phyloP scores from a whole-genome alignment of 495 filamentous ascomycete genomes.

The Hyaloscypha hepaticicola region DNA sequence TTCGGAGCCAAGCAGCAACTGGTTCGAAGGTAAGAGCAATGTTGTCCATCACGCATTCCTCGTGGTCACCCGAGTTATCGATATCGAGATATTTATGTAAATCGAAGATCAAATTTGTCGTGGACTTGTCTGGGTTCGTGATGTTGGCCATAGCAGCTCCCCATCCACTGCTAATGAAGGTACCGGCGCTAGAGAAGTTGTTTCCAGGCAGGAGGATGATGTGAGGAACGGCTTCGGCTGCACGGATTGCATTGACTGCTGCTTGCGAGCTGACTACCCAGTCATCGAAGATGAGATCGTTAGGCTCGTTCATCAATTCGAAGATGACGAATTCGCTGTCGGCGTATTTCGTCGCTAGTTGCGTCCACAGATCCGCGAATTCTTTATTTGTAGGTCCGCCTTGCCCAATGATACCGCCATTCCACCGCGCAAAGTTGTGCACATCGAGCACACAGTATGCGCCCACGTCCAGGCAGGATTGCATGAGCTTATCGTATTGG shows the following conservation, averaged over 20 bases:
- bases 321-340: constrained; percentile 49
- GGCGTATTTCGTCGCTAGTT: constrained; percentile 56
- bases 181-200: constrained; percentile 48
- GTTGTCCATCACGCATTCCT: constrained; percentile 53
- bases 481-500: constrained; percentile 55
- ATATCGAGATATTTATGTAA: constrained; percentile 57
- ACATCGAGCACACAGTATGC: constrained; percentile 59
- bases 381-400: constrained; percentile 54
- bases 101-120: constrained; percentile 54
- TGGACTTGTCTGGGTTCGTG: constrained; percentile 54
- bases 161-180: constrained; percentile 45
- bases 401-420: constrained; percentile 58
- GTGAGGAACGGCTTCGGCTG: constrained; percentile 53
- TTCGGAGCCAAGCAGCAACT: constrained; percentile 47
- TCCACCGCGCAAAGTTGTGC: constrained; percentile 62
- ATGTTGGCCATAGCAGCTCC: constrained; percentile 48
- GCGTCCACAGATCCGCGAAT: constrained; percentile 54
- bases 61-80: constrained; percentile 54
- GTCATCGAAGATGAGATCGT: constrained; percentile 31
- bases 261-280: constrained; percentile 56
- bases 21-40: constrained; percentile 46
- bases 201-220: constrained; percentile 45
- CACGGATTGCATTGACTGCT: constrained; percentile 57
- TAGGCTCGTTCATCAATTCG: constrained; percentile 65
- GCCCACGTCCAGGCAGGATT: constrained; percentile 55